Conservation (phyloP, 805 yeast species). For the Ogataea trehalophila region DNA sequence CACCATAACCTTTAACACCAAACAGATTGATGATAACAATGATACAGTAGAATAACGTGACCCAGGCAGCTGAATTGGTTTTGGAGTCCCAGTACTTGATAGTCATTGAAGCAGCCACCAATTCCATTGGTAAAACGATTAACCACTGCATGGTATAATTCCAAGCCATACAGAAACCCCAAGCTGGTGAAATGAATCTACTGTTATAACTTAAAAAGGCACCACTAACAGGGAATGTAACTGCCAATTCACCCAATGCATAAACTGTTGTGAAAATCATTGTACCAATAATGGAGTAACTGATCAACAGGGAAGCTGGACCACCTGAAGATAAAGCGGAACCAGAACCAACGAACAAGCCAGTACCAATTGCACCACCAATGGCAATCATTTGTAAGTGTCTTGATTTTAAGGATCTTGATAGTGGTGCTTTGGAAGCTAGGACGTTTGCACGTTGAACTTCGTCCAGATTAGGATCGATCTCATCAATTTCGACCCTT, state of each 20-base stretch:
- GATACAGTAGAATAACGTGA: constrained; percentile 44
- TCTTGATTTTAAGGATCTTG: constrained; percentile 47
- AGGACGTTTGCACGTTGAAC: constrained; percentile 36
- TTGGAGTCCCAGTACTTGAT: constrained; percentile 39
- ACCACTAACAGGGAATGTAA: constrained; percentile 54
- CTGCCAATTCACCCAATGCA: constrained; percentile 56
- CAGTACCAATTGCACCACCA: constrained; percentile 77
- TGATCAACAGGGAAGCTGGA: constrained; percentile 60
- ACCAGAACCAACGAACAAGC: constrained; percentile 67
- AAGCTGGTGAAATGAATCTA: constrained; percentile 48
- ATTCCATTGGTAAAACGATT: constrained; percentile 42
- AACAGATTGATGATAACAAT: constrained; percentile 46
- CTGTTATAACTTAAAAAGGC: constrained; percentile 50
- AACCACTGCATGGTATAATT: constrained; percentile 47
- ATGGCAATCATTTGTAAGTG: constrained; percentile 72
- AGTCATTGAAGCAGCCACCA: constrained; percentile 46
- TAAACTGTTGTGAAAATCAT: constrained; percentile 55
- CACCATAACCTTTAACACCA: constrained; percentile 60
- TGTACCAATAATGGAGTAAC: constrained; percentile 47
- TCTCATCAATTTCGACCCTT: constrained; percentile 23
- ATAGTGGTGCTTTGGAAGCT: constrained; percentile 41
- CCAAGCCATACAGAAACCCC: constrained; percentile 56
- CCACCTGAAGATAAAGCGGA: constrained; percentile 54
- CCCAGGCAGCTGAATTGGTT: constrained; percentile 45
- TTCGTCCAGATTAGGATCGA: constrained; percentile 35